Evolutionary conservation across 306 rosid species (phyloP), one percentile per base, ranked within the genome.

Genomic region (Acacia acuminata): DNA sequence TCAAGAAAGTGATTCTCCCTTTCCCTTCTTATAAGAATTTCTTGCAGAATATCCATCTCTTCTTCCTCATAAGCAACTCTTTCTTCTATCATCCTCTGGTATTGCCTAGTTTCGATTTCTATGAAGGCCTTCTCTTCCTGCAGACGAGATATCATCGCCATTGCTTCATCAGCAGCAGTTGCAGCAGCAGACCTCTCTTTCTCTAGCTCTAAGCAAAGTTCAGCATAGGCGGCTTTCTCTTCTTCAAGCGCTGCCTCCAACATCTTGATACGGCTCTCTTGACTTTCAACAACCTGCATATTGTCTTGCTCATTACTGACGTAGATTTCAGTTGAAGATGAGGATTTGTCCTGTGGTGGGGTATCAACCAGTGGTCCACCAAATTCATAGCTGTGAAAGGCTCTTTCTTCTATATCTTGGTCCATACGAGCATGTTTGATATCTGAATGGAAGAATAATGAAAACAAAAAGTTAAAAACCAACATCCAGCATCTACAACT

Each of bases 161-260:
- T 90, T n/a, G 98, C 92, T 89, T 96, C 98, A 63, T 96, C 98
- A 3, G 98, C 97, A 50, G 99, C 97, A 76, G 83, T 87, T 78
- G 97, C 97, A 81, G 98, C 90, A 22, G 99, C 94, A 77, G 97
- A 93, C 88, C 97, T 89, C 93, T 94, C 99, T 89, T 96, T 87
- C 87, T 96, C 99, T 77, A 96, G 93, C 89, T 96, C 99, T 60
- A 90, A 68, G 89, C 76, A 90, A 58, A 96, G 97, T 84, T 90
- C 79, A 67, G 90, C 88, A 55, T 81, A 87, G 60, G 93, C 92
- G 20, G 89, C 81, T 83, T 38, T 92, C 88, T 89, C 99, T 88
- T 91, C 91, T 75, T 85, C 88, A 3, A 94, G 87, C 17, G 89
- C 90, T 65, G 79, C 77, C 86, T 94, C 93, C 90, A 91, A 87